Conservation (phyloP, 2,329 filamentous ascomycete genomes). For the Lizonia empirigonia region DNA sequence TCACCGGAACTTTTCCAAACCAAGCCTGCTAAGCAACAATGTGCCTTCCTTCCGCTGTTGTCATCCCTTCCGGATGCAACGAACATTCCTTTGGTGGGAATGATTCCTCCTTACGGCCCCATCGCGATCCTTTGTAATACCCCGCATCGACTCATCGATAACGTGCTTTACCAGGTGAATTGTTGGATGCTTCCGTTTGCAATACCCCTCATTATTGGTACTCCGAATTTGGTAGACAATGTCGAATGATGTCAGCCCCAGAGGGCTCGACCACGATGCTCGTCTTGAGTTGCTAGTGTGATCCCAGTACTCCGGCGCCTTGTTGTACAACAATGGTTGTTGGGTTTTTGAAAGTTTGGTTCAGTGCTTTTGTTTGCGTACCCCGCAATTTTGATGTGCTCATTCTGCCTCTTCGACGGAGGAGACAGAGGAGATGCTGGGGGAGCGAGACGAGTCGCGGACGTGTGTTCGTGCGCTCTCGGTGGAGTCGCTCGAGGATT, state of each 20-base stretch:
- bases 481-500: constrained; percentile 22
- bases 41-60: constrained; percentile 1
- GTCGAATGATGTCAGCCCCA: constrained; percentile 4
- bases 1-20: constrained; percentile 6
- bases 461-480: constrained; percentile 21
- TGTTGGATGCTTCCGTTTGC: constrained; percentile 9
- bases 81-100: constrained; percentile 5
- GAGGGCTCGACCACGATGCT: background rate
- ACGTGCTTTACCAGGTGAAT: constrained; percentile 7
- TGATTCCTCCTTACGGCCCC: constrained; percentile 3
- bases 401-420: constrained; percentile 26
- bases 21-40: background rate
- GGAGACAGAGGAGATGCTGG: constrained; percentile 34
- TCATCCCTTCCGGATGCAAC: background rate
- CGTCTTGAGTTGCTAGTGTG: constrained; percentile 9
- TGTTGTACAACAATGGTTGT: constrained; percentile 8
- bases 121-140: constrained; percentile 4
- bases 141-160: constrained; percentile 14
- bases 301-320: constrained; percentile 13
- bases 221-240: constrained; percentile 4
- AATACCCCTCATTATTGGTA: constrained; percentile 5
- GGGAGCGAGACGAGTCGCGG: constrained; percentile 35
- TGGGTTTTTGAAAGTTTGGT: background rate
- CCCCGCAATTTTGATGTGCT: constrained; percentile 6
- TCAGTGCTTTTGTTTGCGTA: constrained; percentile 6